Evolutionary conservation across 306 rosid genomes (phyloP).

Genomic region (Citrullus colocynthis): DNA sequence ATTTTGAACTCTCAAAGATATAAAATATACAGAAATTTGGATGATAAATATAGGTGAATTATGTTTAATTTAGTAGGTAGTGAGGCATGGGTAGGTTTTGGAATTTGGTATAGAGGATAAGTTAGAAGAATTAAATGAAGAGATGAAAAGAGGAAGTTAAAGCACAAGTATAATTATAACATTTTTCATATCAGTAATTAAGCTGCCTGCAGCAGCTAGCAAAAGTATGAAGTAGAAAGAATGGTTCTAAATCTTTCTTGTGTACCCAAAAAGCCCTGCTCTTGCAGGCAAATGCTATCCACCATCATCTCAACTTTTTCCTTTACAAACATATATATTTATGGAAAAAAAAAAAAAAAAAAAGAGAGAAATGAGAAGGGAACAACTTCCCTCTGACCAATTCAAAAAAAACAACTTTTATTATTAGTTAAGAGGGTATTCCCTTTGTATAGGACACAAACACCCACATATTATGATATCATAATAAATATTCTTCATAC

Average conservation of each 20-base stretch:
- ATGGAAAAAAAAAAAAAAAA: not conserved
- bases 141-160: not conserved
- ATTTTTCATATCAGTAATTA: not conserved
- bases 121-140: not conserved
- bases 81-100: too few species aligned
- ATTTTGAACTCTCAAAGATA: too few species aligned
- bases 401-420: not conserved
- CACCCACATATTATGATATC: not conserved
- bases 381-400: constrained; percentile 5
- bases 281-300: not conserved
- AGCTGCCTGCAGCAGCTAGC: not conserved
- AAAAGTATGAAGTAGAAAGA: too few species aligned
- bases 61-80: too few species aligned
- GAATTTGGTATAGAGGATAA: too few species aligned
- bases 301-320: not conserved
- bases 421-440: not conserved
- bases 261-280: not conserved
- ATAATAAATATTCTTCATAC: not conserved
- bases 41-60: not conserved
- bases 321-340: too few species aligned
- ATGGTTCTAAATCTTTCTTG: not conserved
- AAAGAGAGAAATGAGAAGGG: not conserved
- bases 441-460: not conserved
- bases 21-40: not conserved
- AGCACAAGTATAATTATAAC: not conserved